Evolutionary conservation across 78 protist genomes (phyloP).

Genomic region (Dictyostelium firmibasis): DNA sequence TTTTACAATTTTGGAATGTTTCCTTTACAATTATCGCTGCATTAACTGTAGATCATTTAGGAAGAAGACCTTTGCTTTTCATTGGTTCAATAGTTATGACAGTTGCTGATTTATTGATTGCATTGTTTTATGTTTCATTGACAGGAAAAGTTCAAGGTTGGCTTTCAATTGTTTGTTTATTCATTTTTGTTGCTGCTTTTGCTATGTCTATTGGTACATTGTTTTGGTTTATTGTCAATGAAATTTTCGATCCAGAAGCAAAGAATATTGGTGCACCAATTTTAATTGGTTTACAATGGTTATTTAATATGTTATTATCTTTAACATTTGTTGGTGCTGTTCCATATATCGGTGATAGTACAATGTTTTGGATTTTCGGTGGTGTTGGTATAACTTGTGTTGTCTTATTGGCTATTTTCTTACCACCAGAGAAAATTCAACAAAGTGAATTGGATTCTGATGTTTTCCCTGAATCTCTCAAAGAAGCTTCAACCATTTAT

Average conservation of each 20-base stretch:
- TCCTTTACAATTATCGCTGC: conserved; percentile 37
- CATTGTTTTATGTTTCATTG: conserved; percentile 15
- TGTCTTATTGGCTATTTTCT: conserved; percentile 2
- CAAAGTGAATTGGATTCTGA: not conserved
- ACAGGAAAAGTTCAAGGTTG: conserved; percentile 44
- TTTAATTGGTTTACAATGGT: conserved; percentile 66
- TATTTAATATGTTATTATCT: conserved; percentile 32
- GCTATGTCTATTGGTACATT: conserved; percentile 65
- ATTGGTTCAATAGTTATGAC: conserved; percentile 60
- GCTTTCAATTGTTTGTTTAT: conserved; percentile 34
- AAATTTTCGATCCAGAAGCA: conserved; percentile 38
- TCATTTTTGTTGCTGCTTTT: conserved; percentile 59
- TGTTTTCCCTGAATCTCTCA: not conserved
- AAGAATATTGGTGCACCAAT: conserved; percentile 56
- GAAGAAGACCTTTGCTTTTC: conserved; percentile 43
- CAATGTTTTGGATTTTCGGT: conserved; percentile 80
- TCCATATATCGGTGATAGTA: conserved; percentile 19
- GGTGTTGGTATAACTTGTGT: conserved; percentile 47
- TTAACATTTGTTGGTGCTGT: conserved; percentile 31
- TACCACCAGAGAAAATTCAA: conserved; percentile 1
- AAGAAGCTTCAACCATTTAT: not conserved
- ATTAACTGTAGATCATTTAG: conserved; percentile 22
- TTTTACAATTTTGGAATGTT: conserved; percentile 76
- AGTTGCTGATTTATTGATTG: conserved; percentile 25
- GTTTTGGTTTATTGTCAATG: conserved; percentile 67